Percentiles rank a stretch among this genome's conserved stretches.
Evolutionary conservation across 768 basidiomycete genomes (phyloP).

Genomic region (Lyophyllum atratum): DNA sequence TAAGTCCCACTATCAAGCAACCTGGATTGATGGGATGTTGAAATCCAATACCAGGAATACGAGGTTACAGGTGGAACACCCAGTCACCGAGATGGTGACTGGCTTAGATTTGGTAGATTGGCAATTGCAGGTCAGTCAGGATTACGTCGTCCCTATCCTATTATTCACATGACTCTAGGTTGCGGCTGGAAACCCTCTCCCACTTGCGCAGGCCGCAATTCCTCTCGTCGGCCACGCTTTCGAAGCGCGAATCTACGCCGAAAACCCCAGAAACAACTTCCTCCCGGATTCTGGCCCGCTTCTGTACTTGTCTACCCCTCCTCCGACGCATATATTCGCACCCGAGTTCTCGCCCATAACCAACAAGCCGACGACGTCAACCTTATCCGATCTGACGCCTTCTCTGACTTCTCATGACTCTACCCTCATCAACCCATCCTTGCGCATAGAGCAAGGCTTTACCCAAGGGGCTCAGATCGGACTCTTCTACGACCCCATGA

Average conservation of each 20-base stretch:
- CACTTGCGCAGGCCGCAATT: conserved; percentile 73
- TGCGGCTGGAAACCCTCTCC: conserved; percentile 85
- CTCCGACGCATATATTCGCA: conserved; percentile 71
- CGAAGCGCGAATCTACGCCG: conserved; percentile 94
- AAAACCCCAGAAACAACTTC: conserved; percentile 92
- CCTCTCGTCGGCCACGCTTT: conserved; percentile 92
- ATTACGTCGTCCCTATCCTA: neutral
- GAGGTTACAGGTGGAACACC: conserved; percentile 85
- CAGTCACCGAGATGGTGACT: conserved; percentile 94
- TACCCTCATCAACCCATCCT: conserved; percentile 49
- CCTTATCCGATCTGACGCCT: conserved; percentile 29
- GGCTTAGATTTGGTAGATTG: conserved; percentile 93
- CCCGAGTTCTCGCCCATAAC: conserved; percentile 36
- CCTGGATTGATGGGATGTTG: neutral
- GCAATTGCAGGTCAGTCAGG: conserved; percentile 75
- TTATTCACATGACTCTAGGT: conserved; percentile 46
- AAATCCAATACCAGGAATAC: conserved; percentile 65
- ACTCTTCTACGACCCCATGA: conserved; percentile 91
- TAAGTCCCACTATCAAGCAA: conserved; percentile 31
- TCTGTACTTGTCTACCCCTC: conserved; percentile 78
- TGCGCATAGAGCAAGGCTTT: conserved; percentile 93
- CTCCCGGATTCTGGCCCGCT: conserved; percentile 88
- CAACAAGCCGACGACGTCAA: conserved; percentile 20
- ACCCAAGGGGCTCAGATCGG: conserved; percentile 77
- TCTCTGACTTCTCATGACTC: conserved; percentile 30